phyloP scores from a whole-genome alignment of 805 yeast genomes.

The Lachancea lanzarotensis region DNA sequence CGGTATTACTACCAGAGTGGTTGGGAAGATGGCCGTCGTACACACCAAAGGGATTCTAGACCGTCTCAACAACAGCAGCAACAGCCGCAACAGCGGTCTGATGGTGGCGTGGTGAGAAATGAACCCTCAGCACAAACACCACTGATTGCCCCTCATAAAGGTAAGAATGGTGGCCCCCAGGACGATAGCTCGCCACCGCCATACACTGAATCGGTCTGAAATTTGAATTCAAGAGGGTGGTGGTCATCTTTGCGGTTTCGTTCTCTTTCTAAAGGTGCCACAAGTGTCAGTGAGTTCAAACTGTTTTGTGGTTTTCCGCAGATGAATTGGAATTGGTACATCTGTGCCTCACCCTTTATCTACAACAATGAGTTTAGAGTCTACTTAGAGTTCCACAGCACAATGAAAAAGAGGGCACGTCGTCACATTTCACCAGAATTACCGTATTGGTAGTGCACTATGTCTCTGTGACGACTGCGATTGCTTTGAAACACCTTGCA shows the following conservation, averaged over 20 bases:
- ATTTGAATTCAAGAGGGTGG: too few relatives aligned
- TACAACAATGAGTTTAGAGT: too few relatives aligned
- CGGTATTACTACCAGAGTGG: constrained; percentile 27
- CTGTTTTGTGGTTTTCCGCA: too few relatives aligned
- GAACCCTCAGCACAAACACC: constrained; percentile 6
- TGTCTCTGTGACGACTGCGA: not conserved
- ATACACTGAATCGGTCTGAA: constrained; percentile 10
- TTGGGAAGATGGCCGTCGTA: constrained; percentile 27
- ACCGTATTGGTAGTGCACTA: not conserved
- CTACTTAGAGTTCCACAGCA: too few relatives aligned
- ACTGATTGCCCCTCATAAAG: not conserved
- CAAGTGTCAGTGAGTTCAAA: too few relatives aligned
- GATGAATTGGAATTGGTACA: not conserved
- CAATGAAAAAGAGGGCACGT: not conserved
- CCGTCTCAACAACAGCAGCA: not conserved
- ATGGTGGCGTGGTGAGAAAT: constrained; percentile 1
- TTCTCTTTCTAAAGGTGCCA: too few relatives aligned
- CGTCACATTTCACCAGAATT: not conserved
- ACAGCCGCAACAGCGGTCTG: not conserved
- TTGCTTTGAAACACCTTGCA: too few relatives aligned
- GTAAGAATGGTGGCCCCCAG: not conserved
- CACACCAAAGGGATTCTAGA: constrained; percentile 1
- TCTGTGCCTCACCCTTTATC: too few relatives aligned
- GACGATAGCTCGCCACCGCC: constrained; percentile 15
- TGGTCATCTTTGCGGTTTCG: not conserved